Evolutionary conservation across 176 grass and related monocot species (phyloP).

Genomic region (Aegilops sharonensis): DNA sequence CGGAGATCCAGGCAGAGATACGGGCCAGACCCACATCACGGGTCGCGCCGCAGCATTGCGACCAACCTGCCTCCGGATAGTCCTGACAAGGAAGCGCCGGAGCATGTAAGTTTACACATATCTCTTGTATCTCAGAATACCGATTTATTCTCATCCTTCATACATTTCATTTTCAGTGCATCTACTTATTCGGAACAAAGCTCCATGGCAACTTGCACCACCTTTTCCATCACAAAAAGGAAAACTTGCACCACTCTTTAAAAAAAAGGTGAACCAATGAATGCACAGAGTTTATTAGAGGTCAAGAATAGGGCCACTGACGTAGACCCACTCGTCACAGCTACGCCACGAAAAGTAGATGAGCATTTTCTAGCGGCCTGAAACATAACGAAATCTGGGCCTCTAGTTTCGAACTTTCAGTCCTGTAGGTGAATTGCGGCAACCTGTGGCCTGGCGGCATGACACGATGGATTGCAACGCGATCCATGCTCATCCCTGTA

Average conservation of each 20-base stretch:
- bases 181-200: no score
- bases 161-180: no score
- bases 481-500: neutral
- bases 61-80: no score
- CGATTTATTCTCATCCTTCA: no score
- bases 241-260: neutral
- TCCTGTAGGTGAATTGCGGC: neutral
- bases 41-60: no score
- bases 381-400: neutral
- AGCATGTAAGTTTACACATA: no score
- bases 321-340: neutral
- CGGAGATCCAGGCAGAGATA: no score
- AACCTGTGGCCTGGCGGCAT: neutral
- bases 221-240: neutral
- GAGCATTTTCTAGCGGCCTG: neutral
- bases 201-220: no score
- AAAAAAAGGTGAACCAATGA: neutral
- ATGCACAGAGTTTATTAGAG: neutral
- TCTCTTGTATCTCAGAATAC: no score
- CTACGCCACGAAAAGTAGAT: neutral
- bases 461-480: neutral
- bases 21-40: no score
- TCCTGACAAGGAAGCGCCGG: no score
- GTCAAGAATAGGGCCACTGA: no score
- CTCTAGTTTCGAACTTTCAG: neutral